These are phyloP conservation scores for Rhodosporidiobolus sp. DNA, from an alignment of 768 basidiomycete species.

Conservation along the genomic window DNA sequence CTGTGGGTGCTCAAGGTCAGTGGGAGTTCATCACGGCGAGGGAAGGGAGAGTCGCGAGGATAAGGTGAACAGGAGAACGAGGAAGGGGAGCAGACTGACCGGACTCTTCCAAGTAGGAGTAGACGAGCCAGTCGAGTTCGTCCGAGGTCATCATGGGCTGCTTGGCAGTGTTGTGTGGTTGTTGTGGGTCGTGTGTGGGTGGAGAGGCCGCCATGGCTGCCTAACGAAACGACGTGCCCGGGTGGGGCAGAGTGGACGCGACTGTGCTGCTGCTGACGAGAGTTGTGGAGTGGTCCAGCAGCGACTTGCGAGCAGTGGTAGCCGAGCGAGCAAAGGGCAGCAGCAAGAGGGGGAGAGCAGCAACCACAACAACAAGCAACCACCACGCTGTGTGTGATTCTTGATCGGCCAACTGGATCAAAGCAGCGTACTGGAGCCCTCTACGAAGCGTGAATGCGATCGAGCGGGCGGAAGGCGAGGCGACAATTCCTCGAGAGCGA, in stretches of 20 bases:
- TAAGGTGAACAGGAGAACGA: neutral
- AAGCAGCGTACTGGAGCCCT: no score
- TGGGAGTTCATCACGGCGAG: neutral
- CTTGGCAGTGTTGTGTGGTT: neutral
- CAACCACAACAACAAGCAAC: no score
- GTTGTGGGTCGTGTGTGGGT: neutral
- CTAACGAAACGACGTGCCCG: neutral
- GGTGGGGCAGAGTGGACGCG: neutral
- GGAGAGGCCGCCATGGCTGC: neutral
- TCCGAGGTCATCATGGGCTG: slow-evolving; percentile 27
- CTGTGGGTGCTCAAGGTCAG: neutral
- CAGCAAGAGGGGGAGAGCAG: neutral
- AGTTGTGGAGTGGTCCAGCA: neutral
- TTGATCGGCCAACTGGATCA: no score
- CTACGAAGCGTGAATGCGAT: no score
- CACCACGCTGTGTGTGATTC: no score
- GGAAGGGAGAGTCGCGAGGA: neutral
- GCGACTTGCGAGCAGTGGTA: no score
- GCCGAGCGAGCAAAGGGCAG: no score
- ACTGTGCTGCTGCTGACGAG: no score
- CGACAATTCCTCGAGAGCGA: no score
- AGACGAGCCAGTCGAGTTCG: slow-evolving; percentile 44
- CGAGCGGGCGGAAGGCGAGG: no score
- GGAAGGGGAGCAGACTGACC: neutral
- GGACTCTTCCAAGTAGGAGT: slow-evolving; percentile 41